Conservation (phyloP, 768 basidiomycete genomes). For the Russula virescens region DNA sequence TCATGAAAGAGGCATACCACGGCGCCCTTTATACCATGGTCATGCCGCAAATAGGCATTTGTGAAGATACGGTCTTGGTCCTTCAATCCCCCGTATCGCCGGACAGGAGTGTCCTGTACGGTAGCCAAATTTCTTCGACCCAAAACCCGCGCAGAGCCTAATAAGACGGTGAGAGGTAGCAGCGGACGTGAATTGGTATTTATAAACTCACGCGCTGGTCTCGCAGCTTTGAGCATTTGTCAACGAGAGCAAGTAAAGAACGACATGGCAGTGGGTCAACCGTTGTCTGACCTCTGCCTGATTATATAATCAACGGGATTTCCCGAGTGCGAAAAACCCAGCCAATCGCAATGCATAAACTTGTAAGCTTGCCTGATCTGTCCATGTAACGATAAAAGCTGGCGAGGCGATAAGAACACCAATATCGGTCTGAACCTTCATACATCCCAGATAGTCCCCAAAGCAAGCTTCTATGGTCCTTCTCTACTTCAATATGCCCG, state of each 20-base stretch:
- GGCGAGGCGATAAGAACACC: too few relatives aligned
- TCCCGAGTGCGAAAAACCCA: background rate
- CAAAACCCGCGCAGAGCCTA: conserved; percentile 17
- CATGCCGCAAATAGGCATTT: conserved; percentile 82
- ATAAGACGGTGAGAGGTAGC: background rate
- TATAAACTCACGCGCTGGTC: conserved; percentile 20
- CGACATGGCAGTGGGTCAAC: background rate
- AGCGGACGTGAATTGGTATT: background rate
- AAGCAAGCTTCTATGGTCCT: background rate
- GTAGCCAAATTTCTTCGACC: conserved; percentile 52
- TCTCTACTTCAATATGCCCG: background rate
- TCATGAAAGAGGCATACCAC: conserved; percentile 42
- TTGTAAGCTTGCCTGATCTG: too few relatives aligned
- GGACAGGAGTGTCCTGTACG: conserved; percentile 76
- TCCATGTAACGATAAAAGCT: too few relatives aligned
- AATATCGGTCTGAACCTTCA: background rate
- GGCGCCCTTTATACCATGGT: conserved; percentile 91
- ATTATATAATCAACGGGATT: conserved; percentile 13
- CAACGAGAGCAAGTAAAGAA: conserved; percentile 3
- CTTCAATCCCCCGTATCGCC: conserved; percentile 88
- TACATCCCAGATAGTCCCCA: background rate
- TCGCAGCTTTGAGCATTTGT: conserved; percentile 20
- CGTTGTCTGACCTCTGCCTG: background rate
- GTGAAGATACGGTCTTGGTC: conserved; percentile 95
- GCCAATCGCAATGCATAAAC: too few relatives aligned